Evolutionary conservation across 495 filamentous ascomycete species (phyloP), one percentile per base, ranked within the genome.

Genomic region (Evernia prunastri): DNA sequence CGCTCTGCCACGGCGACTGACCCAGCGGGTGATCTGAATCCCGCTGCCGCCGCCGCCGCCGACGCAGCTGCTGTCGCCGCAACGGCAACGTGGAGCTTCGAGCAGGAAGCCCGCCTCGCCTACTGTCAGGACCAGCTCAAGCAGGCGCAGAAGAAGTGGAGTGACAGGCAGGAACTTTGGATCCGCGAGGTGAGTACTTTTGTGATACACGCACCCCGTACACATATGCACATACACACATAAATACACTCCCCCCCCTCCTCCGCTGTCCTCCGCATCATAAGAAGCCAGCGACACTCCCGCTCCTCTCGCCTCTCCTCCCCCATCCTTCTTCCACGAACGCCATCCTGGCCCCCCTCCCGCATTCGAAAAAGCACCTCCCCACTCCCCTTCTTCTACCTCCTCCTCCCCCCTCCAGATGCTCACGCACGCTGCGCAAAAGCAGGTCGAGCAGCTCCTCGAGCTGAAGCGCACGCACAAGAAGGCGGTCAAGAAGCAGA

Each of bases 131-230:
- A 45, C 20, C 43, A 65, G 47, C 57, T 70, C 13, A 60, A 58
- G 36, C 58, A 51, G 11, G 68, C 68, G 25, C 68, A 70, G 56
- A 56, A 40, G 45, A 47, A 59, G 36, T 70, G 68, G 68, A 63
- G 58, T 25, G 68, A 65, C 20, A 53, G 62, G 10, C 68, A 70
- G 36, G 68, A 70, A 43, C 42, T 68, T 11, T 70, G 68, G 68
- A 68, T 70, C 40, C 66, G 67, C 40, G 68, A 70, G 67, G 67
- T 69, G 66, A 69, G 63, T 63, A 63, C 25, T 31, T 37, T 51
- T n/a, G 35, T 35, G n/a, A n/a, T n/a, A n/a, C n/a, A n/a, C n/a
- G n/a, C n/a, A 42, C 12, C 10, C 23, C 27, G 4, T 9, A 20
- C 13, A 42, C 45, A n/a, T n/a, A n/a, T n/a, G n/a, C 23, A 11